These are phyloP conservation scores for Prosopis cineraria DNA, from an alignment of 306 rosid genomes.

Conservation along the genomic window DNA sequence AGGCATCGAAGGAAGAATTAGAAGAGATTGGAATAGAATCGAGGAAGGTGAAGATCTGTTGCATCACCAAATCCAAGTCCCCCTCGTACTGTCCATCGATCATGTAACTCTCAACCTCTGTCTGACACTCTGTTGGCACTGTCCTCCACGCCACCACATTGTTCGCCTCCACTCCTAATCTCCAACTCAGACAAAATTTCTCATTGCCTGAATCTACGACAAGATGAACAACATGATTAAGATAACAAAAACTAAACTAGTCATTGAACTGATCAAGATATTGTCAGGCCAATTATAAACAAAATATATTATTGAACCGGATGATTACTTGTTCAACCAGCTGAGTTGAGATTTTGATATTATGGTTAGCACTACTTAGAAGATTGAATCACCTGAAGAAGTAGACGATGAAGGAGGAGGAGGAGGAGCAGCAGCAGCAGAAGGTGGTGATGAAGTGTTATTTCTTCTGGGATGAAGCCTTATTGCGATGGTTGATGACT, in stretches of 20 bases:
- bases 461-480: not conserved
- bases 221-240: not conserved
- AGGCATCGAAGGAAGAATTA: conserved; percentile 56
- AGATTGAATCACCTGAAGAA: not conserved
- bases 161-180: conserved; percentile 63
- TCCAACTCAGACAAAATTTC: conserved; percentile 58
- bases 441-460: not conserved
- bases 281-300: no score
- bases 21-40: conserved; percentile 21
- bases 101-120: conserved; percentile 52
- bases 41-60: conserved; percentile 40
- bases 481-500: not conserved
- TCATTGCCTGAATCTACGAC: not conserved
- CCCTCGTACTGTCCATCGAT: conserved; percentile 56
- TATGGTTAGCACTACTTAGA: no score
- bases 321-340: no score
- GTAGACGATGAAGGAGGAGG: not conserved
- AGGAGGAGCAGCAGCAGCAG: not conserved
- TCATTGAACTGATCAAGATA: no score
- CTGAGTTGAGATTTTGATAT: no score
- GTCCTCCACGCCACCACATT: conserved; percentile 59
- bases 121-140: conserved; percentile 47
- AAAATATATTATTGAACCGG: no score
- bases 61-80: conserved; percentile 44
- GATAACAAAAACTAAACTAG: no score